Conservation (phyloP, 305 asterid species). For the Ruellia speciosa region DNA sequence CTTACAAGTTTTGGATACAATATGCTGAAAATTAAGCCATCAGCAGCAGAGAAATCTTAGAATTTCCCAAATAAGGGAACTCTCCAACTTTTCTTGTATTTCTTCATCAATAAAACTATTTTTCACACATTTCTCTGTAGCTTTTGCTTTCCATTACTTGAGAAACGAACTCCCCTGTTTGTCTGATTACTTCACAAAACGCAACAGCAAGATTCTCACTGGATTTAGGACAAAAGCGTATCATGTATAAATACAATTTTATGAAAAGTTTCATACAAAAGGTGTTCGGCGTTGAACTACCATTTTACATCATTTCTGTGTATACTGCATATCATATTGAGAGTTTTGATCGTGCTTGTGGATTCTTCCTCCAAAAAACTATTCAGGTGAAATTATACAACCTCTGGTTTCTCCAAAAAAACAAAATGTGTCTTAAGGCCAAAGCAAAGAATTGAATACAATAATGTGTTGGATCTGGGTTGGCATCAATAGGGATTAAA, state of each 20-base stretch:
- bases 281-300: too few relatives aligned
- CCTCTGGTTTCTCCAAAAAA: conserved; percentile 18
- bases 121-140: too few relatives aligned
- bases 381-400: conserved; percentile 14
- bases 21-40: neutral
- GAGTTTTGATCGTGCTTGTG: too few relatives aligned
- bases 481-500: conserved; percentile 8
- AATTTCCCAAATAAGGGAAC: neutral
- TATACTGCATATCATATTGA: neutral
- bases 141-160: neutral
- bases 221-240: neutral
- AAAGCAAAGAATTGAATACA: neutral
- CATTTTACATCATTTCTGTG: neutral
- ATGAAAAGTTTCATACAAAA: too few relatives aligned
- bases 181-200: neutral
- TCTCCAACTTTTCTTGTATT: neutral
- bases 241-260: neutral
- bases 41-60: neutral
- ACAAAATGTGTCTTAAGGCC: neutral
- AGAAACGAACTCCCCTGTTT: neutral
- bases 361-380: too few relatives aligned
- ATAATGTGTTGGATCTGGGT: too few relatives aligned
- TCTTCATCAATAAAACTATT: too few relatives aligned
- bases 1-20: too few relatives aligned
- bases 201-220: neutral